phyloP scores from a whole-genome alignment of 495 filamentous ascomycete species.

The Pyrenopolyporus hunteri region DNA sequence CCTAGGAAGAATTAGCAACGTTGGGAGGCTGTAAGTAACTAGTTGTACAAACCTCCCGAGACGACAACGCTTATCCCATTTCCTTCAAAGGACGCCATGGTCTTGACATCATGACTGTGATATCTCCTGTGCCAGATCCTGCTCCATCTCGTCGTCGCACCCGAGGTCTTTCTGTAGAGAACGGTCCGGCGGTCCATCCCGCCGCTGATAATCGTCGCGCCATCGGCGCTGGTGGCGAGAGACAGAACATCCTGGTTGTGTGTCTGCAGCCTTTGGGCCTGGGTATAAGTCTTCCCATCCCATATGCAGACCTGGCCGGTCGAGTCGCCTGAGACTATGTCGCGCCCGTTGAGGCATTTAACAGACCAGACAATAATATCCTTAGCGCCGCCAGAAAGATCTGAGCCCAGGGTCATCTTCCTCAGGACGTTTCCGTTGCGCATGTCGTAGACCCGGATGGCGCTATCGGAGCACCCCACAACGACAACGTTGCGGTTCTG shows the following conservation, averaged over 20 bases:
- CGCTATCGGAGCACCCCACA: conserved; percentile 91
- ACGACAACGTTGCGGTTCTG: conserved; percentile 81
- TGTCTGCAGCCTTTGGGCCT: conserved; percentile 80
- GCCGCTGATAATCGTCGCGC: conserved; percentile 83
- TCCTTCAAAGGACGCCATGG: conserved; percentile 88
- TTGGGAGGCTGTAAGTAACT: not conserved
- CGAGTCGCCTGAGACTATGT: conserved; percentile 93
- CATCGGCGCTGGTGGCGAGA: conserved; percentile 78
- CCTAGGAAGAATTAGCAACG: conserved; percentile 61
- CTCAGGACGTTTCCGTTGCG: conserved; percentile 73
- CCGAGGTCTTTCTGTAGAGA: conserved; percentile 70
- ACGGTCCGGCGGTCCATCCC: conserved; percentile 89
- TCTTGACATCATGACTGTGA: conserved; percentile 92
- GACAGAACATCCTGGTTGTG: conserved; percentile 92
- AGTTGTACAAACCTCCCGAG: conserved; percentile 76
- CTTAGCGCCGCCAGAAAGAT: conserved; percentile 74
- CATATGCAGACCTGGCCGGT: conserved; percentile 91
- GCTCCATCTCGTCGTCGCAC: conserved; percentile 72
- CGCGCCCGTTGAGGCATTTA: conserved; percentile 82
- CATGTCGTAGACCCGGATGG: conserved; percentile 87
- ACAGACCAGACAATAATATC: conserved; percentile 92
- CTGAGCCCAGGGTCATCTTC: conserved; percentile 83
- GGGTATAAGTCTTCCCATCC: conserved; percentile 88
- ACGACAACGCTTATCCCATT: conserved; percentile 83
- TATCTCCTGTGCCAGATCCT: conserved; percentile 82